These are phyloP conservation scores for Termitomyces titanicus DNA, from an alignment of 768 basidiomycete species.

Conservation along the genomic window DNA sequence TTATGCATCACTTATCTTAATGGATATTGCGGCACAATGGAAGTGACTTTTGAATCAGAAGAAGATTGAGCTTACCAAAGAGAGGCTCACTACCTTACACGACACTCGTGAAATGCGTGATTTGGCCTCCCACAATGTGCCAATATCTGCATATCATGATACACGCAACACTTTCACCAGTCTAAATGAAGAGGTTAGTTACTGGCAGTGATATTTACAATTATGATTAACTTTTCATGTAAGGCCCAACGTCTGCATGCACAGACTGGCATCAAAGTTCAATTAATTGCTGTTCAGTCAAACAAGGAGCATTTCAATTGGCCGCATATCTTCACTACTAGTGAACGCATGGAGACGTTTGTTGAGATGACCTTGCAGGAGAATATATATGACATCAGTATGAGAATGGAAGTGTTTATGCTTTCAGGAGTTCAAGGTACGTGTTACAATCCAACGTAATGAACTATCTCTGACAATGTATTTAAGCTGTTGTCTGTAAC, in stretches of 20 bases:
- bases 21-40: neutral
- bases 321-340: neutral
- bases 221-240: too few species aligned
- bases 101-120: neutral
- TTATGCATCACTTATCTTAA: neutral
- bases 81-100: neutral
- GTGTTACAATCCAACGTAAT: neutral
- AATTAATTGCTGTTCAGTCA: neutral
- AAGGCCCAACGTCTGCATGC: neutral
- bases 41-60: neutral
- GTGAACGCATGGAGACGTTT: neutral
- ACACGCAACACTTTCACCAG: neutral
- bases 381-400: neutral
- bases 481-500: neutral
- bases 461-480: neutral
- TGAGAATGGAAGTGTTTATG: neutral
- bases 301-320: neutral
- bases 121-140: too few species aligned
- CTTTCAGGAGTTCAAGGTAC: neutral
- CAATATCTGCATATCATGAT: neutral
- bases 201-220: neutral
- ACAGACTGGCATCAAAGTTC: neutral
- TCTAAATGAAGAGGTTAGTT: neutral
- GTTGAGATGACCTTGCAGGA: neutral
- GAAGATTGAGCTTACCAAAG: neutral